A percentile compares a stretch with the other conserved stretches of the same genome.
phyloP scores from a whole-genome alignment of 1,139 yeast genomes.

The Suhomyces wounanorum region DNA sequence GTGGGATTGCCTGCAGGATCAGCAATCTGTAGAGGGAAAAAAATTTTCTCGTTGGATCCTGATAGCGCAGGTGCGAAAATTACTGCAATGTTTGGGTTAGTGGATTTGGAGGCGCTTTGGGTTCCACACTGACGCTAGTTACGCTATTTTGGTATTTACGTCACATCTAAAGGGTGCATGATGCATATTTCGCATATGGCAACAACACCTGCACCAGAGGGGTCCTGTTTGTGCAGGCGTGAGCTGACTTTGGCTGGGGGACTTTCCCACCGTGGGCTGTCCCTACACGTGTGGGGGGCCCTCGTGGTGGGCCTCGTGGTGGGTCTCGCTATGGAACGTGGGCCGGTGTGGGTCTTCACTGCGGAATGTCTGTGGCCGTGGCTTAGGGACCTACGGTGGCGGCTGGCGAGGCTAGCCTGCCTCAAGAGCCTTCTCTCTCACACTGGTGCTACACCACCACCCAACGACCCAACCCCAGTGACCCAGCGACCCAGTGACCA shows the following conservation, averaged over 20 bases:
- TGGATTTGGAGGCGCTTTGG: not conserved
- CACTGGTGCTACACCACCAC: too few species aligned
- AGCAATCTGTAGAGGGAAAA: constrained; percentile 7
- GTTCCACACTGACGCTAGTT: not conserved
- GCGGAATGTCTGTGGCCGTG: too few species aligned
- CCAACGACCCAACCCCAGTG: too few species aligned
- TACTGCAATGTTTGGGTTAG: not conserved
- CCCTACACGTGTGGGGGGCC: not conserved
- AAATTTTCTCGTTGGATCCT: constrained; percentile 2
- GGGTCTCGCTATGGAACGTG: not conserved
- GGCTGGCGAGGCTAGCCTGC: too few species aligned
- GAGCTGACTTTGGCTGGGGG: not conserved
- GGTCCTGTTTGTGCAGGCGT: not conserved
- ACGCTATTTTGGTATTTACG: not conserved
- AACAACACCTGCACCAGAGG: not conserved
- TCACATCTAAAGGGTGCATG: not conserved
- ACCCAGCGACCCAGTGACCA: too few species aligned
- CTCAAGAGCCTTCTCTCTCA: too few species aligned
- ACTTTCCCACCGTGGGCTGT: not conserved
- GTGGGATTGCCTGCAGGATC: constrained; percentile 4
- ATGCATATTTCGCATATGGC: not conserved
- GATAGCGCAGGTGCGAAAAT: constrained; percentile 3
- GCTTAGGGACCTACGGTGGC: too few species aligned
- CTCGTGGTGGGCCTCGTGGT: not conserved
- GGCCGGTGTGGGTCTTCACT: not conserved